phyloP scores from a whole-genome alignment of 257 asterid genomes.

The Nicotiana benthamiana region DNA sequence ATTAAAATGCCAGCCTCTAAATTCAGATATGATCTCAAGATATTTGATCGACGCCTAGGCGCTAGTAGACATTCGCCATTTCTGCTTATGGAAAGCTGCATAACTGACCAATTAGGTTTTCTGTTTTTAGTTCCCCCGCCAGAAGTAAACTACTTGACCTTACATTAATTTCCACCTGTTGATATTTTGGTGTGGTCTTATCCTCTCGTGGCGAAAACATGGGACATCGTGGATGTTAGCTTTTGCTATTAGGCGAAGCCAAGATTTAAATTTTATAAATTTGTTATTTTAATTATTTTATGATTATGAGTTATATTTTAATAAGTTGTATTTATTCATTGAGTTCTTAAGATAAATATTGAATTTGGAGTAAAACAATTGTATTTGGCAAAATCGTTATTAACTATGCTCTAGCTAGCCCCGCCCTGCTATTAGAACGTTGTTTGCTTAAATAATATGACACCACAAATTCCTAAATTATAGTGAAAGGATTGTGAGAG shows the following conservation, averaged over 20 bases:
- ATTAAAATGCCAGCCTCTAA: not conserved
- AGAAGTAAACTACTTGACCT: not conserved
- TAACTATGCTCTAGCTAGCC: no score
- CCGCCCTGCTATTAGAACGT: no score
- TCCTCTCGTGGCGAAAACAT: not conserved
- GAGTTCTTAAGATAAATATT: no score
- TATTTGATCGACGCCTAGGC: no score
- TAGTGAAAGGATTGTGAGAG: not conserved
- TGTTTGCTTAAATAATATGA: not conserved
- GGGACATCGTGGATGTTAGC: no score
- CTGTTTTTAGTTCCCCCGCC: not conserved
- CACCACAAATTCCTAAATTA: not conserved
- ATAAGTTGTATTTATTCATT: no score
- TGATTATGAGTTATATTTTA: no score
- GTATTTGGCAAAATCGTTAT: no score
- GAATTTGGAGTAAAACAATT: no score
- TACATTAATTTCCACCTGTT: not conserved
- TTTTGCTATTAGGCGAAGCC: no score
- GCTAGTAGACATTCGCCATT: not conserved
- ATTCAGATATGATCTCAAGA: not conserved
- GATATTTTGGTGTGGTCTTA: not conserved
- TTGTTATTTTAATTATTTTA: accelerated
- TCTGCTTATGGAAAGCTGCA: not conserved
- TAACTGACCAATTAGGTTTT: not conserved
- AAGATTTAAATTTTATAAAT: no score